Evolutionary conservation across 805 yeast genomes (phyloP).

Genomic region (Sugiyamaella mastotermitis): DNA sequence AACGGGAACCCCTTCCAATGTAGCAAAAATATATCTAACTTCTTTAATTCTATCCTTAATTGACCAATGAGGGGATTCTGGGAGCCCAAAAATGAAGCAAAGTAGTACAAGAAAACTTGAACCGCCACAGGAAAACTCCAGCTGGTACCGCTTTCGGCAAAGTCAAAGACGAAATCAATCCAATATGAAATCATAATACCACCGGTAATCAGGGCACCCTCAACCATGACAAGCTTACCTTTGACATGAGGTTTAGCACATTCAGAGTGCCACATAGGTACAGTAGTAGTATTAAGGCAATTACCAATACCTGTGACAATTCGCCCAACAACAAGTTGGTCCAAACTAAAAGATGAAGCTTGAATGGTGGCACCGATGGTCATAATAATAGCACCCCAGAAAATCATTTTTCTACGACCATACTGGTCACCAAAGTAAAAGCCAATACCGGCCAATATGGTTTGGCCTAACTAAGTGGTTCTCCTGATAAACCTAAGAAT

Average conservation of each 20-base stretch:
- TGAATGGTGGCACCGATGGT: slow-evolving; percentile 47
- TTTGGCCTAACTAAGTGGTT: too few species aligned
- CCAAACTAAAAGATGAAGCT: slow-evolving; percentile 26
- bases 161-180: slow-evolving; percentile 21
- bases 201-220: slow-evolving; percentile 20
- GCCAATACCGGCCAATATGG: too few species aligned
- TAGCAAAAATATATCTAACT: slow-evolving; percentile 37
- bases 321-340: slow-evolving; percentile 45
- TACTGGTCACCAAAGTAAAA: slow-evolving; percentile 42
- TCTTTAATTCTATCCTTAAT: slow-evolving; percentile 61
- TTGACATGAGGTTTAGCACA: slow-evolving; percentile 59
- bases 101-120: slow-evolving; percentile 35
- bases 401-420: slow-evolving; percentile 43
- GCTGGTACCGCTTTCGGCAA: slow-evolving; percentile 25
- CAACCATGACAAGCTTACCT: slow-evolving; percentile 40
- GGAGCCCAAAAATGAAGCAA: slow-evolving; percentile 46
- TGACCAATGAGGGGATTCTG: slow-evolving; percentile 79
- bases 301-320: slow-evolving; percentile 69
- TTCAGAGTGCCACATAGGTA: slow-evolving; percentile 80
- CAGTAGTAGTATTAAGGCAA: slow-evolving; percentile 72
- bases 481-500: too few species aligned
- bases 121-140: slow-evolving; percentile 23
- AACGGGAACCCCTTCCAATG: slow-evolving; percentile 10
- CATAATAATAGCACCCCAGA: slow-evolving; percentile 43
- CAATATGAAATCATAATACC: slow-evolving; percentile 32